Evolutionary conservation across 495 filamentous ascomycete species (phyloP), one percentile per base, ranked within the genome.

Genomic region (Hamigera avellanea): DNA sequence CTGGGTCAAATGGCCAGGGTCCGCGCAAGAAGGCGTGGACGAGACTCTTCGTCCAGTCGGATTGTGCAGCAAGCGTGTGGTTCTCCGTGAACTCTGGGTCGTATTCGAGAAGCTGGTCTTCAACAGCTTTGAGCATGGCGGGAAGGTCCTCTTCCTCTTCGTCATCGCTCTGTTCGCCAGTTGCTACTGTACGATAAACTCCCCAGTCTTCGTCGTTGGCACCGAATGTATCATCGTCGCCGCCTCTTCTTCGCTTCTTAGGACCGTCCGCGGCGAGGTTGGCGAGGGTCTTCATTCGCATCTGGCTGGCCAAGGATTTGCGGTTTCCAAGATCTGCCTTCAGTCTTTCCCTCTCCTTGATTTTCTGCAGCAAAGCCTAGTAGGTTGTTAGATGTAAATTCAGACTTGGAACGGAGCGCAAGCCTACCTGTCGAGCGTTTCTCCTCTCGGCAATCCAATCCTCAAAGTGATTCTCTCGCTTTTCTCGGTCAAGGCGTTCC

Each of bases 121-220:
- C 91, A 3, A 93, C 70, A 1, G 58, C 61, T 44, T 81, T 78
- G 18, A 98, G 72, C 31, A 69, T 70, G 2, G 65, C 72, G 21
- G 72, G 74, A 0, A 94, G 68, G 43, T 95, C 89, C 58, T 95
- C 87, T 44, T 94, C 87, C 38, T 85, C 80, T 41, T 84, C 80
- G 13, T 83, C 80, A 50, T 88, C 85, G 45, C 78, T 81, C 13
- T 61, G 59, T 7, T 81, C 76, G 12, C 82, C 86, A 1, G 78
- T 85, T 2, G 86, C 86, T 28, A 98, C 88, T 16, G 76, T 81
- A 14, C 93, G 78, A 59, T 98, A 98, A 10, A 98, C 85, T 35
- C 82, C 81, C 91, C 91, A 98, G 56, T 98, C 91, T 39, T 89
- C 86, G 46, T 98, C 91, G 52, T 98, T 91, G 23, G 89, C 88